Conservation (phyloP, 2,329 filamentous ascomycete genomes). For the Cladosporium sp. region DNA sequence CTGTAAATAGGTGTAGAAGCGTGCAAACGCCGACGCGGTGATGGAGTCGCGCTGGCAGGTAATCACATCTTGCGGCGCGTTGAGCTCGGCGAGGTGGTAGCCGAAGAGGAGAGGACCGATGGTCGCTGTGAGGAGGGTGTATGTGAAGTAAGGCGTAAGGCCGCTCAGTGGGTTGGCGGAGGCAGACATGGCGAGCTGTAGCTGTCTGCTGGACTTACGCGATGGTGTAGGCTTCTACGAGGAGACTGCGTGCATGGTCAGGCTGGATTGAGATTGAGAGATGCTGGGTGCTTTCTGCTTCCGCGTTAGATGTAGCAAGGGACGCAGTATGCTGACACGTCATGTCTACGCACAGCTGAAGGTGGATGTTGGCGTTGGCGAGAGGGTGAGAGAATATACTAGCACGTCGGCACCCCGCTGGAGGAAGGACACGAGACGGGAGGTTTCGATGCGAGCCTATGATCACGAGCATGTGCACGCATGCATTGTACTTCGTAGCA, state of each 20-base stretch:
- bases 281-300: neutral
- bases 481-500: too few species aligned
- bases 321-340: neutral
- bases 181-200: slow-evolving; percentile 12
- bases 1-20: slow-evolving; percentile 15
- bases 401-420: too few species aligned
- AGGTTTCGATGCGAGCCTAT: neutral
- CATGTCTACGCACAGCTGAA: slow-evolving; percentile 2
- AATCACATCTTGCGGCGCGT: slow-evolving; percentile 89
- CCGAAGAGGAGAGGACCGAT: slow-evolving; percentile 91
- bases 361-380: neutral
- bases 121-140: slow-evolving; percentile 71
- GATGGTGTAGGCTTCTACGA: neutral
- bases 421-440: too few species aligned
- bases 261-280: neutral
- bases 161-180: slow-evolving; percentile 31
- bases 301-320: too few species aligned
- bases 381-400: neutral
- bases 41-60: slow-evolving; percentile 63
- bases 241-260: neutral
- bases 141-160: slow-evolving; percentile 72
- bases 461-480: neutral
- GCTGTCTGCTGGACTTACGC: too few species aligned
- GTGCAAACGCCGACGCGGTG: slow-evolving; percentile 14
- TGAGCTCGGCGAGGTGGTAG: slow-evolving; percentile 90